Percentiles rank a stretch among this genome's conserved stretches.
Conservation (phyloP, 2,329 filamentous ascomycete genomes). For the Sodiomyces alkalinus region DNA sequence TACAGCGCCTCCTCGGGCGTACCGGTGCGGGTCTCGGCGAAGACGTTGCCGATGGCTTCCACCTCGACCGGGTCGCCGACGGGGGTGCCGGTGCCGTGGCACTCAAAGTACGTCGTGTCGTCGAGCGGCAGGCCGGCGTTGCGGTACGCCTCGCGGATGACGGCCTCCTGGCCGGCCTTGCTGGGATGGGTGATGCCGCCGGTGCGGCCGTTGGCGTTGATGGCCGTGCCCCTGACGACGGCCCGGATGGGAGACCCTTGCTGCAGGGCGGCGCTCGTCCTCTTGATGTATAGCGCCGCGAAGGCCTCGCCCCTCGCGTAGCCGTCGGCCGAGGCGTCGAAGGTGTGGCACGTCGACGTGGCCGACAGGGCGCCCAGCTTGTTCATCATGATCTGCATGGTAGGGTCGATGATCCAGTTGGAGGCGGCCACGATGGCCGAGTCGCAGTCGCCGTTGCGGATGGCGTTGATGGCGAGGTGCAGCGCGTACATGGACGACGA, state of each 20-base stretch:
- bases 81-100: constrained; percentile 38
- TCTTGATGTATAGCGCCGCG: constrained; percentile 23
- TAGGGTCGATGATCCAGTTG: constrained; percentile 14
- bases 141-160: constrained; percentile 3
- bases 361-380: constrained; percentile 13
- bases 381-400: constrained; percentile 5
- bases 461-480: constrained; percentile 15
- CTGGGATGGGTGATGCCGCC: constrained; percentile 24
- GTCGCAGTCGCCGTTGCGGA: constrained; percentile 12
- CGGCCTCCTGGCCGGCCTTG: constrained; percentile 3
- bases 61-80: constrained; percentile 42
- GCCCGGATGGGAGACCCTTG: constrained; percentile 22
- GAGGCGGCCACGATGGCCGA: constrained; percentile 17
- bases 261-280: constrained; percentile 20
- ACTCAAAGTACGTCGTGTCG: constrained; percentile 8
- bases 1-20: constrained; percentile 12
- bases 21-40: constrained; percentile 19
- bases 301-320: constrained; percentile 33
- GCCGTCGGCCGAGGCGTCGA: constrained; percentile 25
- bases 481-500: constrained; percentile 16
- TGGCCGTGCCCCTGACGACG: constrained; percentile 17
- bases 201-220: constrained; percentile 22
- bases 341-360: constrained; percentile 14
- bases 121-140: constrained; percentile 12
- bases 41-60: constrained; percentile 27